Conservation (phyloP, 2,329 filamentous ascomycete species). For the Aspergillus chevalieri region DNA sequence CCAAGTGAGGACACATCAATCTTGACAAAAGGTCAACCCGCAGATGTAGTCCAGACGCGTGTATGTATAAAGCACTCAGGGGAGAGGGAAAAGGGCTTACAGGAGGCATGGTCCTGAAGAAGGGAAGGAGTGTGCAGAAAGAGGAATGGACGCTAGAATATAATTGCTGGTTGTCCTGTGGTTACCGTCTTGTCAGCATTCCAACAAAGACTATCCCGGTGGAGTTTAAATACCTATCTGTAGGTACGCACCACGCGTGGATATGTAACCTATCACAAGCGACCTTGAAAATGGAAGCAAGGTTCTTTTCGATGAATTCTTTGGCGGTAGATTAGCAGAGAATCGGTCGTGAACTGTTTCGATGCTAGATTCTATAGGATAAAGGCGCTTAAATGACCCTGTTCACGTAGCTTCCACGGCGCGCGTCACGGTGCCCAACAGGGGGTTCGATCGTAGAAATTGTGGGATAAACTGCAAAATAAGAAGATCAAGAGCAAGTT, state of each 20-base stretch:
- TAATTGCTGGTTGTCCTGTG: constrained; percentile 23
- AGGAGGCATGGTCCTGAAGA: constrained; percentile 49
- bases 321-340: constrained; percentile 1
- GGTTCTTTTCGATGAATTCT: constrained; percentile 6
- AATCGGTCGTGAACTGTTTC: constrained; percentile 12
- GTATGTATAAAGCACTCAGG: constrained; percentile 7
- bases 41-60: background rate
- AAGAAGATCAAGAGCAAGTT: background rate
- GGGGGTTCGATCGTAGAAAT: background rate
- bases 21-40: background rate
- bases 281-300: constrained; percentile 15
- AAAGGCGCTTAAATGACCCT: constrained; percentile 19
- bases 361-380: constrained; percentile 19
- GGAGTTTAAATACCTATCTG: constrained; percentile 30
- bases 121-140: constrained; percentile 16
- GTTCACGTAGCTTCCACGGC: constrained; percentile 14
- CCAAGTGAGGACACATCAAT: background rate
- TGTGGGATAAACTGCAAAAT: background rate
- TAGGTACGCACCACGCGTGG: constrained; percentile 34
- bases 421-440: constrained; percentile 4
- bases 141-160: constrained; percentile 14
- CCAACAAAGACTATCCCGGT: constrained; percentile 24
- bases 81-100: constrained; percentile 38
- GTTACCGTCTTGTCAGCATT: constrained; percentile 30
- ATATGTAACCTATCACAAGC: constrained; percentile 22